These are phyloP conservation scores for Skeletonema menzelii DNA, from an alignment of 108 stramenopile species.

Conservation along the genomic window DNA sequence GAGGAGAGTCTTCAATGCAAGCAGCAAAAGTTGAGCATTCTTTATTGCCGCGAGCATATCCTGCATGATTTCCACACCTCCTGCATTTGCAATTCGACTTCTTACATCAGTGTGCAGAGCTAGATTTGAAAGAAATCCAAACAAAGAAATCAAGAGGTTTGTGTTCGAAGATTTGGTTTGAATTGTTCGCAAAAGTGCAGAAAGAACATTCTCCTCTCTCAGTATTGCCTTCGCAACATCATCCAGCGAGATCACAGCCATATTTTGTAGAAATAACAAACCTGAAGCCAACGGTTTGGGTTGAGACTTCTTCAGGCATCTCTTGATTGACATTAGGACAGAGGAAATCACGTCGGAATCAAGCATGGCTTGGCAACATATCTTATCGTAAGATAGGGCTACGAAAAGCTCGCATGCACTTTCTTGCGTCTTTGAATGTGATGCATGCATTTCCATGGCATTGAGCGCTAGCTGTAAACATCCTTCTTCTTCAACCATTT, in stretches of 20 bases:
- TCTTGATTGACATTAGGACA: slow-evolving; percentile 20
- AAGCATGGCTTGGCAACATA: slow-evolving; percentile 28
- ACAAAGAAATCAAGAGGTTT: slow-evolving; percentile 7
- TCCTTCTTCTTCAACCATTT: slow-evolving; percentile 7
- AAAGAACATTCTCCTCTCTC: slow-evolving; percentile 7
- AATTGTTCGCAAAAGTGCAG: slow-evolving; percentile 9
- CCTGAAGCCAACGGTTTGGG: slow-evolving; percentile 5
- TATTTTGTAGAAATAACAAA: slow-evolving; percentile 27
- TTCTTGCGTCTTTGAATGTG: slow-evolving; percentile 17
- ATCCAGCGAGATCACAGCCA: slow-evolving; percentile 20
- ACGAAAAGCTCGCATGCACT: slow-evolving; percentile 13
- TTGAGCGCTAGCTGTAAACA: slow-evolving; percentile 13
- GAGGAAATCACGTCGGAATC: slow-evolving; percentile 11
- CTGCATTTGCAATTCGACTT: background rate
- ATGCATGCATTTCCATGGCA: slow-evolving; percentile 23
- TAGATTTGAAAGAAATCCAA: slow-evolving; percentile 18
- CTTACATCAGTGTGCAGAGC: slow-evolving; percentile 10
- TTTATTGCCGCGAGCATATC: background rate
- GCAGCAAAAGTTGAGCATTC: background rate
- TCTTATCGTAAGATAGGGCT: slow-evolving; percentile 21
- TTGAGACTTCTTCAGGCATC: slow-evolving; percentile 14
- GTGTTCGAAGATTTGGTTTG: background rate
- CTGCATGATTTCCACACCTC: slow-evolving; percentile 5
- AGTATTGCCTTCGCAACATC: slow-evolving; percentile 10
- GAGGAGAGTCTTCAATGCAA: slow-evolving; percentile 14